These are phyloP conservation scores for Urochloa ruziziensis DNA, from an alignment of 176 grass and related monocot species.

Conservation along the genomic window DNA sequence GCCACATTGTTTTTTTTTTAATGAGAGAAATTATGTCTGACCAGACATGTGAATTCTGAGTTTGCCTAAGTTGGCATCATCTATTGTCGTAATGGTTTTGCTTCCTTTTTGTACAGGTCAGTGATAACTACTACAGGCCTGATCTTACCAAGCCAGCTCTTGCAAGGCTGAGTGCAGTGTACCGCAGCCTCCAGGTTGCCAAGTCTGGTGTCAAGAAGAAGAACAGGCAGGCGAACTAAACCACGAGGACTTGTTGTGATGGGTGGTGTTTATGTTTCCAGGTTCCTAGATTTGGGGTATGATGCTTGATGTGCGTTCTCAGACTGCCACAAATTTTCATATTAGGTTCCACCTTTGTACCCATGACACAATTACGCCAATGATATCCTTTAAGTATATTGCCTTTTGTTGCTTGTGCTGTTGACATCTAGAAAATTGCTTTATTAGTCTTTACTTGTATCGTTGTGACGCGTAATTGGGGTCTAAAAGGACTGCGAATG, in stretches of 20 bases:
- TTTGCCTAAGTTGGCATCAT: too few relatives aligned
- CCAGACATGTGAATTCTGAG: background rate
- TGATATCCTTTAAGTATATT: background rate
- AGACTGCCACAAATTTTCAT: background rate
- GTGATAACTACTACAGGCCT: slow-evolving; percentile 67
- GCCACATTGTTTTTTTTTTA: background rate
- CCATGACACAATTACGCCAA: too few relatives aligned
- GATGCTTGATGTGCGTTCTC: background rate
- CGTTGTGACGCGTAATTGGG: background rate
- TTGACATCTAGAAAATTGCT: background rate
- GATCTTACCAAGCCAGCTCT: slow-evolving; percentile 77
- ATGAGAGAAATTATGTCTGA: too few relatives aligned
- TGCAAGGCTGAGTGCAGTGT: slow-evolving; percentile 54
- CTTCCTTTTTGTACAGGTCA: slow-evolving; percentile 38
- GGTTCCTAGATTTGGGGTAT: slow-evolving; percentile 8
- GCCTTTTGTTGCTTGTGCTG: background rate
- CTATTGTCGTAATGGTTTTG: background rate
- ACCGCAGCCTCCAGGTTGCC: slow-evolving; percentile 74
- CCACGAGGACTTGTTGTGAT: background rate
- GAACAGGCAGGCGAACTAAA: slow-evolving; percentile 52
- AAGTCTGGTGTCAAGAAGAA: slow-evolving; percentile 84
- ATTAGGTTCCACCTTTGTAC: slow-evolving; percentile 23
- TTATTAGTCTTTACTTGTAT: background rate
- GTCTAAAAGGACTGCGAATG: background rate
- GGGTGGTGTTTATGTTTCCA: slow-evolving; percentile 5